Base-by-base conservation (phyloP, 139 green algal species). In the Bryopsis sp. region DNA sequence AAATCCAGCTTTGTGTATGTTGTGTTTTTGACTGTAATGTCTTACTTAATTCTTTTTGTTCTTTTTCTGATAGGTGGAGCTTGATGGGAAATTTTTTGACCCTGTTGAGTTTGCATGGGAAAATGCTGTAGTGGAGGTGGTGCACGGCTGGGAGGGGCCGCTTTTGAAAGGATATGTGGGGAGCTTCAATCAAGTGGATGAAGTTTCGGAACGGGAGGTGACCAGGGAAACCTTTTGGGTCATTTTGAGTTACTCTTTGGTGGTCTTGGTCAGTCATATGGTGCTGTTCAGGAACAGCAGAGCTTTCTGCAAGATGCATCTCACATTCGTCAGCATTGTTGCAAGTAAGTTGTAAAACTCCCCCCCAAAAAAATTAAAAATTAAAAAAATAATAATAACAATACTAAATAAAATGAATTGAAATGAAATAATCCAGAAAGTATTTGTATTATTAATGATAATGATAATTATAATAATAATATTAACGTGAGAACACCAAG, bases 301-400 rank as follows among this genome's bases (percentile, higher is more conserved):
- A 19, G 11, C 43, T 19, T 54, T 54, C 43, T 54, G 43, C 43
- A 54, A 54, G 43, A 19, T 19, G 43, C 43, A 54, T 19, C 43
- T 54, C 15, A 54, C 43, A 26, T 54, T 54, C 15, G 43, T 54
- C 43, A 54, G 43, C 43, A 54, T 54, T 19, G 43, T 54, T 54
- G 43, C 43, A 19, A 54, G 43, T 54, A 19, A 54, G 43, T 54
- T 26, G 11, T 19, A 54, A 26, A 19, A 19, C 43, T 11, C 19
- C 43, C 19, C 15, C 19, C 43, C 43, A n/a, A n/a, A n/a, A n/a
- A n/a, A n/a, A n/a, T n/a, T n/a, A n/a, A n/a, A n/a, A n/a, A n/a
- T n/a, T n/a, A n/a, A n/a, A n/a, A n/a, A n/a, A n/a, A n/a, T n/a
- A n/a, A n/a, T n/a, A n/a, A n/a, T n/a, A n/a, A n/a, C n/a, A n/a